Percentiles rank a stretch among this genome's conserved stretches.
These are phyloP conservation scores for Pyrus hybrid DNA, from an alignment of 331 rosid genomes.

Conservation along the genomic window DNA sequence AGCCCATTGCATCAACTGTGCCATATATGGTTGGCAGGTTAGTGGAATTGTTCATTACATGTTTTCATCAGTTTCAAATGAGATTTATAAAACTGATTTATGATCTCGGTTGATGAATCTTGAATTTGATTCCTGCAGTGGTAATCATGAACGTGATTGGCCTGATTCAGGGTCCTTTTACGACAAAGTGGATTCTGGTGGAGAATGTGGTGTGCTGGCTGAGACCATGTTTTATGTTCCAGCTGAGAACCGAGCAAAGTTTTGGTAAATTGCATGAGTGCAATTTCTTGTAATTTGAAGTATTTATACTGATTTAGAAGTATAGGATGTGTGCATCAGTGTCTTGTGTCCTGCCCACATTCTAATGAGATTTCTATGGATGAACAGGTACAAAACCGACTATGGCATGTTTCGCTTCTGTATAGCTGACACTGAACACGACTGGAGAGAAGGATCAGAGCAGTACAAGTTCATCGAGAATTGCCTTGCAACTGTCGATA, in stretches of 20 bases:
- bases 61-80: constrained; percentile 2
- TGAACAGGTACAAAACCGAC: constrained; percentile 58
- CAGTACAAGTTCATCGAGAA: constrained; percentile 73
- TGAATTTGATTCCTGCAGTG: constrained; percentile 35
- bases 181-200: constrained; percentile 62
- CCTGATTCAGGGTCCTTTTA: constrained; percentile 81
- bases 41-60: constrained; percentile 8
- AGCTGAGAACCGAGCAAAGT: constrained; percentile 81
- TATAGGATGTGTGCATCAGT: not conserved
- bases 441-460: constrained; percentile 80
- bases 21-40: constrained; percentile 93
- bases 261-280: constrained; percentile 40
- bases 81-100: not conserved
- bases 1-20: constrained; percentile 68
- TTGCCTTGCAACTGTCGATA: constrained; percentile 70
- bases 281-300: not conserved
- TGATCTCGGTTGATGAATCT: constrained; percentile 1
- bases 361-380: not conserved
- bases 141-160: constrained; percentile 93
- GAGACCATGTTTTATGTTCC: constrained; percentile 86
- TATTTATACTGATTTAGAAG: not conserved
- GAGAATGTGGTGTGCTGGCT: constrained; percentile 85
- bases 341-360: not conserved
- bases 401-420: constrained; percentile 86
- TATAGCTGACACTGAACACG: constrained; percentile 71